A percentile compares a stretch with the other conserved stretches of the same genome.
Evolutionary conservation across 192 early-diverging fungal genomes (phyloP).

Genomic region (Backusella liffmaniae): DNA sequence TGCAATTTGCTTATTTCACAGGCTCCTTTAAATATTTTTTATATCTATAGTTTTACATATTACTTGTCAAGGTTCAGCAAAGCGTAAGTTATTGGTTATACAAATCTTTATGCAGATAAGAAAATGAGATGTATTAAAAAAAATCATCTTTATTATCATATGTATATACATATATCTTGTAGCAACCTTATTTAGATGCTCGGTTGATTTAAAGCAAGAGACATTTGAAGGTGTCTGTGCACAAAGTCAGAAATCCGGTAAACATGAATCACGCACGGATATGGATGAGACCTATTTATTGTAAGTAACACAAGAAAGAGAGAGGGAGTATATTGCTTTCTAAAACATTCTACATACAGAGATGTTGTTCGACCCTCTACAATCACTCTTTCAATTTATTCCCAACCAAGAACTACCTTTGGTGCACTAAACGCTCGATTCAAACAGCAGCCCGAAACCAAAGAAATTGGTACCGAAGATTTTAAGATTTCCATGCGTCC

Average conservation of each 20-base stretch:
- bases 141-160: neutral
- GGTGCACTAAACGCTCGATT: conserved; percentile 4
- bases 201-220: neutral
- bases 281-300: conserved; percentile 30
- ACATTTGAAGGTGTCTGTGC: conserved; percentile 11
- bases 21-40: neutral
- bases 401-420: conserved; percentile 11
- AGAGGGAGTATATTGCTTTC: neutral
- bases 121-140: neutral
- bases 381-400: conserved; percentile 13
- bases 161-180: neutral
- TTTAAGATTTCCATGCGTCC: conserved; percentile 13
- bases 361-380: conserved; percentile 22
- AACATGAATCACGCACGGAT: conserved; percentile 16
- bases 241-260: conserved; percentile 21
- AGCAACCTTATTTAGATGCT: conserved; percentile 3
- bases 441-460: conserved; percentile 1
- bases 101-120: neutral
- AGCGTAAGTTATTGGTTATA: conserved; percentile 12
- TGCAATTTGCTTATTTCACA: neutral
- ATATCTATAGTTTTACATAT: conserved; percentile 11
- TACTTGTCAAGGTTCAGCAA: neutral
- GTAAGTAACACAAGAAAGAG: conserved; percentile 6
- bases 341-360: conserved; percentile 4
- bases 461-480: conserved; percentile 15